These are phyloP conservation scores for Penstemon barbatus DNA, from an alignment of 257 asterid species.

Conservation along the genomic window DNA sequence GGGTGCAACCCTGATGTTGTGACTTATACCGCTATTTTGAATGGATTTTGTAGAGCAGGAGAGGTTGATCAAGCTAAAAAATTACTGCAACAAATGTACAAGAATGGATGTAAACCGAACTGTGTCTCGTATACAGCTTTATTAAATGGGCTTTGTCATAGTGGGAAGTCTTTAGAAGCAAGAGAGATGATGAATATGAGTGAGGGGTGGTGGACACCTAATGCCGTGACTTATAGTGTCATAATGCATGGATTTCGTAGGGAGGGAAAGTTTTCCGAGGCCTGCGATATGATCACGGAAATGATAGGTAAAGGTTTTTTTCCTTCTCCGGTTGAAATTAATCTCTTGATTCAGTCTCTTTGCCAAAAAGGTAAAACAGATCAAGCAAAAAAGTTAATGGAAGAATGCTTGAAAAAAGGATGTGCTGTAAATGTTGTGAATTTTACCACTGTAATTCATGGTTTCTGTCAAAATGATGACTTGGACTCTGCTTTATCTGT, in stretches of 20 bases:
- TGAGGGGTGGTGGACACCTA: slow-evolving; percentile 90
- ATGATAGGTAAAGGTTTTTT: slow-evolving; percentile 72
- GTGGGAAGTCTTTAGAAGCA: slow-evolving; percentile 73
- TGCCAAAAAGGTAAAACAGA: slow-evolving; percentile 51
- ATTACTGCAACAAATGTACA: slow-evolving; percentile 77
- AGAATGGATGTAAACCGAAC: slow-evolving; percentile 83
- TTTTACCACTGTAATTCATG: slow-evolving; percentile 81
- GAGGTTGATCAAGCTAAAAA: slow-evolving; percentile 72
- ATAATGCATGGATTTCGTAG: slow-evolving; percentile 89
- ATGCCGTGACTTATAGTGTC: slow-evolving; percentile 78
- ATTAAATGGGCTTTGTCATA: slow-evolving; percentile 74
- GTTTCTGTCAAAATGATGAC: slow-evolving; percentile 73
- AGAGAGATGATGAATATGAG: slow-evolving; percentile 79
- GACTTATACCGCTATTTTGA: slow-evolving; percentile 79
- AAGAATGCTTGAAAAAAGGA: slow-evolving; percentile 73
- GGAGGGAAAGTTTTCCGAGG: slow-evolving; percentile 80
- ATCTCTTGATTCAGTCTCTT: slow-evolving; percentile 74
- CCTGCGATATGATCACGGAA: slow-evolving; percentile 66
- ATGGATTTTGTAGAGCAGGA: slow-evolving; percentile 68
- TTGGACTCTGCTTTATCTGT: slow-evolving; percentile 85
- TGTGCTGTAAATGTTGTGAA: slow-evolving; percentile 89
- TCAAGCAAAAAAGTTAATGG: slow-evolving; percentile 68
- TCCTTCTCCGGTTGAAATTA: slow-evolving; percentile 83
- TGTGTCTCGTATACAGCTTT: slow-evolving; percentile 77
- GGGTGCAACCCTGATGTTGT: slow-evolving; percentile 89